Conservation (phyloP, 139 green algal species). For the Chlamydomonas eustigma region DNA sequence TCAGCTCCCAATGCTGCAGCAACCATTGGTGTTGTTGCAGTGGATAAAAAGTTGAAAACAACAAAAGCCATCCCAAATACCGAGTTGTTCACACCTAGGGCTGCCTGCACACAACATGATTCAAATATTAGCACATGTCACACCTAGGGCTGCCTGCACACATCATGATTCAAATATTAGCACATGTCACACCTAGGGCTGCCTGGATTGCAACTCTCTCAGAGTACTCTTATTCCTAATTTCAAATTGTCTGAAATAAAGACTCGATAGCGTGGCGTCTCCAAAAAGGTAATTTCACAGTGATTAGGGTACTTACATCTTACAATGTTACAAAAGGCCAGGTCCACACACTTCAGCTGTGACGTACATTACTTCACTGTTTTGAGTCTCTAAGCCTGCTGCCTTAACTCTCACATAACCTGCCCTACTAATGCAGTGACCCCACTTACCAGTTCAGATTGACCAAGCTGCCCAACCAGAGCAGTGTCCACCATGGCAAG, state of each 20-base stretch:
- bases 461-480: conserved; percentile 9
- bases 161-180: not conserved
- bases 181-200: not conserved
- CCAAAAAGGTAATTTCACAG: too few species aligned
- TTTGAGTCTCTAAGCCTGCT: too few species aligned
- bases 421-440: too few species aligned
- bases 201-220: too few species aligned
- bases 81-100: conserved; percentile 63
- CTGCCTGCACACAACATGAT: conserved; percentile 36
- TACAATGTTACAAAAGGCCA: too few species aligned
- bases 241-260: too few species aligned
- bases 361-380: too few species aligned
- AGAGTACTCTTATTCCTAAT: too few species aligned
- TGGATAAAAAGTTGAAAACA: conserved; percentile 77
- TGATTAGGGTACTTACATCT: too few species aligned
- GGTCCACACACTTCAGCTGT: too few species aligned
- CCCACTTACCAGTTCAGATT: conserved; percentile 11
- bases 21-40: conserved; percentile 68
- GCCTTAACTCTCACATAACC: too few species aligned
- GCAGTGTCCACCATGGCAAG: conserved; percentile 14
- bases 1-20: conserved; percentile 40
- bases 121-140: not conserved
- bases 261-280: too few species aligned
- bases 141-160: not conserved
- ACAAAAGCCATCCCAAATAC: conserved; percentile 69